Base-by-base conservation (phyloP, 2,329 filamentous ascomycete genomes). In the Fusarium circinatum region DNA sequence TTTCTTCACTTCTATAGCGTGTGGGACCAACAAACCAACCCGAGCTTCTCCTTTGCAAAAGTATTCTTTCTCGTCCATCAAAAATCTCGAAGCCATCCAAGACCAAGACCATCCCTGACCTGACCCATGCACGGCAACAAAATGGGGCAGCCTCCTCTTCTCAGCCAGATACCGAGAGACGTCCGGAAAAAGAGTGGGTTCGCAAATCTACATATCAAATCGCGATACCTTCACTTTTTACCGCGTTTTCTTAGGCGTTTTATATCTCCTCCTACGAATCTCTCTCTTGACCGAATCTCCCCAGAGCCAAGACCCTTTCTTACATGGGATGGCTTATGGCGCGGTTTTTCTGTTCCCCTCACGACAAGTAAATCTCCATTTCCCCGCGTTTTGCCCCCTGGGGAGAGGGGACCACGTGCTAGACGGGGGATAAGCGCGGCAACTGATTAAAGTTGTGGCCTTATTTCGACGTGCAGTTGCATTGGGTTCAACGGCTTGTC, bases 381-480 rank as follows among this genome's bases (percentile, higher is more conserved):
- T 78, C 75, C 75, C 75, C 75, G 75, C 75, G 75, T 77, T 78
- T 76, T 56, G 24, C 55, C 44, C 45, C 44, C 48, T 44, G 54
- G 63, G 65, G 38, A 52, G 41, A 3, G 61, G 34, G 24, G 44
- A 32, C 48, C 67, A 74, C 62, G 45, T 64, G 49, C 39, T 51
- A 20, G 22, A 51, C 48, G 47, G 59, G n/a, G 68, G 48, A 69
- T 57, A 63, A 28, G 56, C 47, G 65, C 65, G 59, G 69, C 12
- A 73, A 70, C 56, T 48, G 64, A 61, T 32, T 28, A n/a, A 28
- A 55, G 51, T 55, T 70, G 66, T 74, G 57, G 70, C 48, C 67
- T 70, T 58, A 59, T 68, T 70, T 48, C 41, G 65, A 36, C 39
- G 24, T 55, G 49, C 41, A 12, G 26, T 57, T 54, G 36, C 30